Base-by-base conservation (phyloP, 2,329 filamentous ascomycete genomes). In the Aspergillus sp. region DNA sequence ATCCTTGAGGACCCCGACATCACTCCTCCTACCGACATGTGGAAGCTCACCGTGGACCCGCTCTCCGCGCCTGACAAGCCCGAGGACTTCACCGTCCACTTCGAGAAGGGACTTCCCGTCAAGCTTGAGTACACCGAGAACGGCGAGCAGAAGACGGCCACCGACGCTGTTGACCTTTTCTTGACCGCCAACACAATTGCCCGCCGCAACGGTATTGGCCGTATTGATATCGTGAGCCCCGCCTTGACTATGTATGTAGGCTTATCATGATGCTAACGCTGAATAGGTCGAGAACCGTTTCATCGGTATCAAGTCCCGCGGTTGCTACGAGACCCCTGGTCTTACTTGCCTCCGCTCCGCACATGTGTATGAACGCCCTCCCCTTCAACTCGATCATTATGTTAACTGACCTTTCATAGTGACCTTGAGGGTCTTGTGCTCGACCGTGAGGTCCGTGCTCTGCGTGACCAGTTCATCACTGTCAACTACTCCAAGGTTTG, bases 271-370 rank as follows among this genome's bases (percentile, higher is more conserved):
- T 45, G 37, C 44, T 55, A 55, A 49, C 33, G 15, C 9, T 8
- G 6, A 40, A 21, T 25, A 55, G 53, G 53, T 93, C 60, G 89
- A 91, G 76, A 90, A 90, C 79, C 84, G 90, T 54, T 90, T 89
- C 80, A 89, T 90, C 70, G 90, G 90, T 62, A 82, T 93, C 68
- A 93, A 93, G 81, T 87, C 84, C 65, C 86, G 90, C 68, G 90
- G 90, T 68, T 93, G 90, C 81, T 93, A 93, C 80, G 90, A 93
- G 66, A 70, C 69, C 54, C 69, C 69, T 31, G 68, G 67, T 64
- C 68, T 70, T 35, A 72, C 70, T 60, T 69, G 66, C 61, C 63
- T 73, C 62, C 68, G 70, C 55, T 60, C 69, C 58, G 69, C 70
- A 55, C 71, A 73, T 63, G 62, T 87, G 51, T 58, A 54, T 40